Evolutionary conservation across 169 alveolate genomes (phyloP), one percentile per base, ranked within the genome.

Genomic region (Plasmodium ovale): DNA sequence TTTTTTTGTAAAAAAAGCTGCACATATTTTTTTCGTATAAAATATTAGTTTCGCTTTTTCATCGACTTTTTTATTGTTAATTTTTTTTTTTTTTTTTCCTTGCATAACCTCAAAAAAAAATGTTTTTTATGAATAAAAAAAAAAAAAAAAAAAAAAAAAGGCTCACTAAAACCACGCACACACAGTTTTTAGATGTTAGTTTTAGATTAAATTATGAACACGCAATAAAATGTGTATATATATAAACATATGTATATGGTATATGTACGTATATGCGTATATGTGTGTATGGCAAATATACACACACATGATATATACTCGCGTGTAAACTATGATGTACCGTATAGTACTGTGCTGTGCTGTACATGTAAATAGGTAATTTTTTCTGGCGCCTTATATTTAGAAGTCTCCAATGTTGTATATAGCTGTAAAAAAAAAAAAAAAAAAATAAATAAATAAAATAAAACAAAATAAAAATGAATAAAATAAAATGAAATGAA

Each of bases 381-480:
- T 51, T 44, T 69, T 47, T 69, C 33, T 51, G 39, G 65, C 14
- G 39, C 44, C 47, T 69, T 44, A n/a, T 31, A 53, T 54, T 72
- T 21, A 29, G 54, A 31, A 53, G 87, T 72, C 47, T 72, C 87
- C 85, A 39, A 42, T 53, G 44, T 39, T 64, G 58, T 72, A 12
- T 72, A 59, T 29, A 72, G 87, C 68, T 54, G 70, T 72, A 72
- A 72, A 51, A 53, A 58, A 60, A 25, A 72, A 53, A 64, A 72
- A 31, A 53, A 72, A 53, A 72, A 53, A 53, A 53, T 72, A 53
- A 72, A 53, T 72, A 31, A 53, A 59, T 35, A 64, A 39, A 64
- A 35, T 16, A 60, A 60, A 4, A 59, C 19, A 59, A 12, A 69
- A 69, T 23, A 33, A 44, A 54, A 54, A n/a, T n/a, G n/a, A n/a